phyloP scores from a whole-genome alignment of 176 grass and related monocot genomes.

The Echinochloa phyllopogon region DNA sequence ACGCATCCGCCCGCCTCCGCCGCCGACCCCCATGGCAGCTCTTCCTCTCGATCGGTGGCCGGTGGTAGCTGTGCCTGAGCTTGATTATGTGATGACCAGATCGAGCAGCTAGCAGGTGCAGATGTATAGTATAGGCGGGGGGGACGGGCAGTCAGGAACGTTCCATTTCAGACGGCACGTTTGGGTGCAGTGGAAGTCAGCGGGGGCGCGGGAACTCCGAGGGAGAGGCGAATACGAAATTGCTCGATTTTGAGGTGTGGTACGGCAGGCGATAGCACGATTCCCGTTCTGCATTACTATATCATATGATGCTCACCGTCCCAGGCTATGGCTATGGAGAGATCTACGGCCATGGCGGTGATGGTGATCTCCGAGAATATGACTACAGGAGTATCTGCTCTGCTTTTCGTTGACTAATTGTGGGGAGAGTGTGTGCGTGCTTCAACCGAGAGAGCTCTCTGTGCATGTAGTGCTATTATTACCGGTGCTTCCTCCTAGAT shows the following conservation, averaged over 20 bases:
- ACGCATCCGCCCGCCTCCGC: slow-evolving; percentile 36
- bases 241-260: neutral
- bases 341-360: neutral
- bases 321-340: neutral
- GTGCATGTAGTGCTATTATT: too few relatives aligned
- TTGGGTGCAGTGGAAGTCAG: slow-evolving; percentile 26
- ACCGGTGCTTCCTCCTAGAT: too few relatives aligned
- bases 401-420: neutral
- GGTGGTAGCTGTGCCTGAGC: neutral
- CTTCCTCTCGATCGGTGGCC: neutral
- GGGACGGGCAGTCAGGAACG: neutral
- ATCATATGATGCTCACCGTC: neutral
- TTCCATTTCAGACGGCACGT: neutral
- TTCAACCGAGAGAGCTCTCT: too few relatives aligned
- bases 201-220: slow-evolving; percentile 27
- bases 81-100: too few relatives aligned
- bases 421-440: neutral
- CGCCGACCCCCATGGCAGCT: slow-evolving; percentile 33
- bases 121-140: neutral
- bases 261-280: neutral
- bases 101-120: neutral
- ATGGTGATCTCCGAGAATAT: neutral
- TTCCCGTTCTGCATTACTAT: slow-evolving; percentile 1
- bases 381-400: neutral
- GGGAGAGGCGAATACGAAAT: slow-evolving; percentile 7